These are phyloP conservation scores for Backusella parvicylindrica DNA, from an alignment of 192 early-diverging fungal species.

Conservation along the genomic window DNA sequence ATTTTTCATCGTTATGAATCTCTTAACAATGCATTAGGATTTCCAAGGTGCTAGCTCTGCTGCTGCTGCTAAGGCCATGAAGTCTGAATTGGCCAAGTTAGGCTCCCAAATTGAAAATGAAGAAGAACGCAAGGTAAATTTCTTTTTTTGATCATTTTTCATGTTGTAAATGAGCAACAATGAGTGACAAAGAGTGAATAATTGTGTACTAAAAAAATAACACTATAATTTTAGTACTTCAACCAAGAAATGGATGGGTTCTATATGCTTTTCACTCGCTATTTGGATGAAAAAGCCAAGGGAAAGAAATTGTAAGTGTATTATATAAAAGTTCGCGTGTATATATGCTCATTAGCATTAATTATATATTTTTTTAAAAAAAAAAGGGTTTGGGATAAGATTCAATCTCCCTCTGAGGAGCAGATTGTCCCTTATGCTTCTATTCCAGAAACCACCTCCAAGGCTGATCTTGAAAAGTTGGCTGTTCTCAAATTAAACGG, in stretches of 20 bases:
- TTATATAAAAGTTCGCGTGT: neutral
- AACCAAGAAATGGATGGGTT: constrained; percentile 85
- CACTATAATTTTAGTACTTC: constrained; percentile 46
- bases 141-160: neutral
- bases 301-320: constrained; percentile 70
- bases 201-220: neutral
- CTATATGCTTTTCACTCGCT: constrained; percentile 80
- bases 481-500: constrained; percentile 99
- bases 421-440: constrained; percentile 81
- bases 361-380: neutral
- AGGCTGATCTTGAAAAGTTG: constrained; percentile 77
- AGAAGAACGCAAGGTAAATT: constrained; percentile 52
- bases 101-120: constrained; percentile 54
- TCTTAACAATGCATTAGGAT: constrained; percentile 29
- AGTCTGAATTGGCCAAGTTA: constrained; percentile 67
- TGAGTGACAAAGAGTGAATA: neutral
- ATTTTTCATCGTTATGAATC: no score
- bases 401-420: constrained; percentile 87
- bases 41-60: constrained; percentile 58
- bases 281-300: constrained; percentile 76
- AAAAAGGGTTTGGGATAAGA: constrained; percentile 86
- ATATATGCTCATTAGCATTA: neutral
- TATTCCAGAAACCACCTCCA: constrained; percentile 50
- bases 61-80: constrained; percentile 70
- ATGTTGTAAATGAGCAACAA: neutral